Conservation (phyloP, 2,329 filamentous ascomycete genomes). For the Biscogniauxia mediterranea region DNA sequence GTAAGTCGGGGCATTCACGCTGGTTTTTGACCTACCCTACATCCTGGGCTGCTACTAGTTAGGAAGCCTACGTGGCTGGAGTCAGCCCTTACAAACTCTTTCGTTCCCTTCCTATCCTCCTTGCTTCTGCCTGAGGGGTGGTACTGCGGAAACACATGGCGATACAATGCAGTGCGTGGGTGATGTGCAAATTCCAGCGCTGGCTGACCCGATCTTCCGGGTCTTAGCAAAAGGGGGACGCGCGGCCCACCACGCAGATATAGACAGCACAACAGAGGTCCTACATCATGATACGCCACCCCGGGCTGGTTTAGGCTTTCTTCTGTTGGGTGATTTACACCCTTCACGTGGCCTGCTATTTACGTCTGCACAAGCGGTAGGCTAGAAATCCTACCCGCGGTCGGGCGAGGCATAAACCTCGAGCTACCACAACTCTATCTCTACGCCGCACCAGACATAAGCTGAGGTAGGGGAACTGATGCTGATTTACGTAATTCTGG, state of each 20-base stretch:
- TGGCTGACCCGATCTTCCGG: background rate
- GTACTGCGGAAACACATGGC: background rate
- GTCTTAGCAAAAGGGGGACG: background rate
- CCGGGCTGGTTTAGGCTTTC: background rate
- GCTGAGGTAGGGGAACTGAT: background rate
- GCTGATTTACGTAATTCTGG: background rate
- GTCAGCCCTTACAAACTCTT: background rate
- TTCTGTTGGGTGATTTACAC: background rate
- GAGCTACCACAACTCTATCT: constrained; percentile 3
- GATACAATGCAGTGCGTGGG: background rate
- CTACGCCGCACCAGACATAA: background rate
- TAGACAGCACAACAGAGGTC: background rate
- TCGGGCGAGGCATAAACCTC: constrained; percentile 4
- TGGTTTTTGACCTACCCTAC: background rate
- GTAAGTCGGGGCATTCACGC: background rate
- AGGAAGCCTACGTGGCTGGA: background rate
- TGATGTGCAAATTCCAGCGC: background rate
- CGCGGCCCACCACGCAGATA: background rate
- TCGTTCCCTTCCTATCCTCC: background rate
- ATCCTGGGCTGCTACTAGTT: too few species aligned
- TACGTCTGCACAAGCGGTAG: background rate
- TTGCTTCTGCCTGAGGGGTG: background rate
- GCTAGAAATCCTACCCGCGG: background rate
- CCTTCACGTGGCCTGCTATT: background rate
- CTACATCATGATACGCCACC: background rate